Percentiles rank a stretch among this genome's conserved stretches.
Evolutionary conservation across 1,284 basidiomycete genomes (phyloP).

Genomic region (Ustilago trichophora): DNA sequence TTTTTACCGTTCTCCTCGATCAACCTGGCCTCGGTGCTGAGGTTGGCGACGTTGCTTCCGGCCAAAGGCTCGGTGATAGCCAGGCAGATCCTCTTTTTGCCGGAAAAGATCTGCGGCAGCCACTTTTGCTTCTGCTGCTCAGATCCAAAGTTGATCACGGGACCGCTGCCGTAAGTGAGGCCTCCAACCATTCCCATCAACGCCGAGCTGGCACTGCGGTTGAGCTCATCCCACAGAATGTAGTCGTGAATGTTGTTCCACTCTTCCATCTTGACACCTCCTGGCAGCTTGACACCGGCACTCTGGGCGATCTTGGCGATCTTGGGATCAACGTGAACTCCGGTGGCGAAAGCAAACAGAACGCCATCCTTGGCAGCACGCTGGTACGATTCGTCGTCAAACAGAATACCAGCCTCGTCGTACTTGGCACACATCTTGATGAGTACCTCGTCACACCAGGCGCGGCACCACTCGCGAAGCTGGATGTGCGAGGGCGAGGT

Average conservation of each 20-base stretch:
- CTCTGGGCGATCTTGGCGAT: slow-evolving; percentile 44
- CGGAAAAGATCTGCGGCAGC: slow-evolving; percentile 53
- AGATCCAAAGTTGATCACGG: slow-evolving; percentile 54
- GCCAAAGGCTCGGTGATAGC: slow-evolving; percentile 63
- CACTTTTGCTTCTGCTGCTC: slow-evolving; percentile 49
- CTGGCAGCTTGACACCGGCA: slow-evolving; percentile 40
- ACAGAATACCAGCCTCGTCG: slow-evolving; percentile 38
- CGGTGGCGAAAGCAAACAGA: slow-evolving; percentile 51
- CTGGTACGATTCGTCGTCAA: slow-evolving; percentile 42
- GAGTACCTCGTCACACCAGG: slow-evolving; percentile 43
- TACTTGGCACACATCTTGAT: slow-evolving; percentile 38
- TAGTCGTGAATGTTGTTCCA: slow-evolving; percentile 62
- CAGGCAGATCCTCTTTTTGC: slow-evolving; percentile 53
- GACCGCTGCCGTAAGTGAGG: slow-evolving; percentile 34
- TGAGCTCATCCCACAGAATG: slow-evolving; percentile 58
- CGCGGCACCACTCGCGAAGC: slow-evolving; percentile 47
- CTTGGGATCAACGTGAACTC: slow-evolving; percentile 37
- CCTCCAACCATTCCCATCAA: slow-evolving; percentile 50
- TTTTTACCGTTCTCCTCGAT: slow-evolving; percentile 59
- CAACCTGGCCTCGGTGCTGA: slow-evolving; percentile 59
- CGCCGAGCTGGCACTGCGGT: slow-evolving; percentile 34
- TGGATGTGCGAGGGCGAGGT: slow-evolving; percentile 35
- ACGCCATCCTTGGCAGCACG: slow-evolving; percentile 54
- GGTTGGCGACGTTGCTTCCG: slow-evolving; percentile 66
- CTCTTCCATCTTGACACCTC: slow-evolving; percentile 43